phyloP scores from a whole-genome alignment of 805 yeast species.

The Candida coquimbonensis region DNA sequence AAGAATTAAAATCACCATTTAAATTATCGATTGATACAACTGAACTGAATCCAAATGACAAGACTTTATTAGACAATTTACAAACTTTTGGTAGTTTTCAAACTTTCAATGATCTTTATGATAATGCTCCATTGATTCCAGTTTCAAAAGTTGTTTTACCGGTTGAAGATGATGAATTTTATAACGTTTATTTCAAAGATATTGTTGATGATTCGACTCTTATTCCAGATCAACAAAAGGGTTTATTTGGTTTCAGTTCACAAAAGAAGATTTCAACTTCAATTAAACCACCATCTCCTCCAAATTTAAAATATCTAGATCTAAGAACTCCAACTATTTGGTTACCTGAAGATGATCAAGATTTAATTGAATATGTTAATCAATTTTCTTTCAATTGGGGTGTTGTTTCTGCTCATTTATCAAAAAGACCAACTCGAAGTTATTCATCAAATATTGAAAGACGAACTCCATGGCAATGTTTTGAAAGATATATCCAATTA shows the following conservation, averaged over 20 bases:
- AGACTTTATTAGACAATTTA: conserved; percentile 26
- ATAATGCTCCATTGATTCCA: conserved; percentile 37
- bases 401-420: conserved; percentile 74
- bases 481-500: conserved; percentile 90
- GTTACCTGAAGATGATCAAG: conserved; percentile 90
- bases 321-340: conserved; percentile 89
- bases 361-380: conserved; percentile 71
- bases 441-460: conserved; percentile 87
- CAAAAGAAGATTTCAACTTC: conserved; percentile 55
- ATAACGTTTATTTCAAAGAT: conserved; percentile 48
- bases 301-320: conserved; percentile 72
- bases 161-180: conserved; percentile 58
- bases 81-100: conserved; percentile 27
- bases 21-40: conserved; percentile 26
- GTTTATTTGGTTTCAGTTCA: conserved; percentile 37
- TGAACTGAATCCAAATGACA: conserved; percentile 27
- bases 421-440: conserved; percentile 56
- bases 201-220: conserved; percentile 32
- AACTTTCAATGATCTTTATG: conserved; percentile 24
- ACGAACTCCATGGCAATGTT: conserved; percentile 98
- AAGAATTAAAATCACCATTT: conserved; percentile 21
- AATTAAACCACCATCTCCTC: conserved; percentile 83
- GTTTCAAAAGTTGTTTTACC: conserved; percentile 63
- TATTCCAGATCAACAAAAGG: conserved; percentile 43
- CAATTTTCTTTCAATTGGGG: conserved; percentile 93